Conservation (phyloP, 176 grass and related monocot species). For the Phoenix dactylifera region DNA sequence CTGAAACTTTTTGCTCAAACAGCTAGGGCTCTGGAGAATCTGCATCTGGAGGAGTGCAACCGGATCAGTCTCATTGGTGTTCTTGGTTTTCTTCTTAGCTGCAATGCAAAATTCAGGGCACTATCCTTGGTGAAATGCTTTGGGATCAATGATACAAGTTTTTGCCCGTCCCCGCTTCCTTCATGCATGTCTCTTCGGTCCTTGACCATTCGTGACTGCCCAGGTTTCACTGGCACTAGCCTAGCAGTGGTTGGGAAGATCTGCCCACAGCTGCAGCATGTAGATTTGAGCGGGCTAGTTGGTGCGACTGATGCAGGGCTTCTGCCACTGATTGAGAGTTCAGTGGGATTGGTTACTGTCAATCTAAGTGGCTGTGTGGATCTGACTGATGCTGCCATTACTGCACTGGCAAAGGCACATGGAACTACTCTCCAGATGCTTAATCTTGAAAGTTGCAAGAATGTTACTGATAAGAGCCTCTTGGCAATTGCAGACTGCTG, state of each 20-base stretch:
- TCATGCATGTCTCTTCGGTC: slow-evolving; percentile 51
- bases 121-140: slow-evolving; percentile 73
- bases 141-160: slow-evolving; percentile 69
- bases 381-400: slow-evolving; percentile 44
- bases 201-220: slow-evolving; percentile 68
- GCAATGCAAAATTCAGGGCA: slow-evolving; percentile 59
- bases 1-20: slow-evolving; percentile 50
- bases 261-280: slow-evolving; percentile 71
- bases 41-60: slow-evolving; percentile 82
- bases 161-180: slow-evolving; percentile 46
- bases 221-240: slow-evolving; percentile 69
- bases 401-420: slow-evolving; percentile 56
- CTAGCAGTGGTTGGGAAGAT: slow-evolving; percentile 66
- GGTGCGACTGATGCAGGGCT: slow-evolving; percentile 63
- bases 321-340: slow-evolving; percentile 65
- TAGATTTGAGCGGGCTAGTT: slow-evolving; percentile 59
- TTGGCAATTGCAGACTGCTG: slow-evolving; percentile 67
- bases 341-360: slow-evolving; percentile 54
- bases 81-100: slow-evolving; percentile 58
- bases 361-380: slow-evolving; percentile 72
- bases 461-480: slow-evolving; percentile 68
- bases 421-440: slow-evolving; percentile 54
- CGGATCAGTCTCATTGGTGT: slow-evolving; percentile 55
- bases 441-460: slow-evolving; percentile 78
- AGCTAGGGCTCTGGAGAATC: slow-evolving; percentile 47